A percentile compares a stretch with the other conserved stretches of the same genome.
phyloP scores from a whole-genome alignment of 2,329 filamentous ascomycete species.

The Colletotrichum sp. region DNA sequence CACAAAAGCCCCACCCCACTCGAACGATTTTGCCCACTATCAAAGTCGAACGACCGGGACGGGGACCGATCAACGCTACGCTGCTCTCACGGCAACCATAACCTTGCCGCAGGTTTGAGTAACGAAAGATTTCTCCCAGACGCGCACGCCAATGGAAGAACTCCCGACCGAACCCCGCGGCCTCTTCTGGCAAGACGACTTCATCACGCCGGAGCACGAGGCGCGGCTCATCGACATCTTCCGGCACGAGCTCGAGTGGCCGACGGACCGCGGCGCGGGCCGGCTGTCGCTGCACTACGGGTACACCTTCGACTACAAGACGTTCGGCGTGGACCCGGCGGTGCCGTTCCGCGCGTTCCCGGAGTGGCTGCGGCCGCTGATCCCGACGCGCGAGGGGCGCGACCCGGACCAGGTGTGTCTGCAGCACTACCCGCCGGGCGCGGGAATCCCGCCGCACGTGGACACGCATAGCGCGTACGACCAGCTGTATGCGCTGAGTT shows the following conservation, averaged over 20 bases:
- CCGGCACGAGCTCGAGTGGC: conserved; percentile 49
- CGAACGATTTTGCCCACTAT: neutral
- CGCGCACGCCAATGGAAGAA: conserved; percentile 24
- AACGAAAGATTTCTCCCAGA: too few species aligned
- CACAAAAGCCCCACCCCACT: neutral
- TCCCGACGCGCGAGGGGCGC: conserved; percentile 47
- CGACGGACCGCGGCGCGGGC: conserved; percentile 39
- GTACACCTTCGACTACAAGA: conserved; percentile 64
- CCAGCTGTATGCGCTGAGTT: conserved; percentile 50
- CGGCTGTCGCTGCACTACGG: conserved; percentile 60
- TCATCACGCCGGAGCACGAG: conserved; percentile 52
- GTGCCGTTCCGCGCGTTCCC: conserved; percentile 57
- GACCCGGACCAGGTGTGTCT: conserved; percentile 63
- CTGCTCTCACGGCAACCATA: too few species aligned
- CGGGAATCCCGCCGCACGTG: conserved; percentile 65
- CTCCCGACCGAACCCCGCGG: conserved; percentile 37
- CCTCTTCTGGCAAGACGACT: conserved; percentile 50
- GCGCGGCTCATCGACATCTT: conserved; percentile 48
- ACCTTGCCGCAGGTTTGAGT: too few species aligned
- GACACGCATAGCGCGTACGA: conserved; percentile 55
- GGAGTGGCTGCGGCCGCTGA: conserved; percentile 52
- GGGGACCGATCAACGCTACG: neutral
- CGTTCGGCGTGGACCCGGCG: conserved; percentile 57
- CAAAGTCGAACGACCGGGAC: neutral
- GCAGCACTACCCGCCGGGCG: conserved; percentile 64